phyloP scores from a whole-genome alignment of 2,329 filamentous ascomycete species.

The Elsinoe arachidis region DNA sequence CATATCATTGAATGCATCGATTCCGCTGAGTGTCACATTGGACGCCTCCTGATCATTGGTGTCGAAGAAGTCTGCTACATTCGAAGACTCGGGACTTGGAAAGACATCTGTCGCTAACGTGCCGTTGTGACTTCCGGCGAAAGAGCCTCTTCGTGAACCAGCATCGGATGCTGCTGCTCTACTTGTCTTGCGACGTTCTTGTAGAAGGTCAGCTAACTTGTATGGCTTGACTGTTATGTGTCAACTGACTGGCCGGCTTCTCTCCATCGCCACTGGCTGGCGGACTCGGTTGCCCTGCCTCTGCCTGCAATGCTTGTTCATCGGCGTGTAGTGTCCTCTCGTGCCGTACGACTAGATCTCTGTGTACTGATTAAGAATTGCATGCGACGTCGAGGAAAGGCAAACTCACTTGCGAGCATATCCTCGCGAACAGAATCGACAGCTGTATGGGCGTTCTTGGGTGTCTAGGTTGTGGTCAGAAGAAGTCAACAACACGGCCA shows the following conservation, averaged over 20 bases:
- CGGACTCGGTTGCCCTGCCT: background rate
- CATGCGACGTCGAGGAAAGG: background rate
- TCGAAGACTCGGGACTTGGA: slow-evolving; percentile 1
- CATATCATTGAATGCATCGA: background rate
- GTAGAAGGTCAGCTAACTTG: background rate
- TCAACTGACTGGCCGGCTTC: slow-evolving; percentile 1
- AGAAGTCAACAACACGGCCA: background rate
- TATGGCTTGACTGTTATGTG: too few species aligned
- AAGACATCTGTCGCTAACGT: background rate
- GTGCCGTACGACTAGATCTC: slow-evolving; percentile 12
- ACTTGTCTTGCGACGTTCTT: background rate
- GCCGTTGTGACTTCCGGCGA: background rate
- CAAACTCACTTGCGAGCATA: slow-evolving; percentile 1
- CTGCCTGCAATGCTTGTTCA: slow-evolving; percentile 7
- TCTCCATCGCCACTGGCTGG: slow-evolving; percentile 9
- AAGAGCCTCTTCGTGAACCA: background rate
- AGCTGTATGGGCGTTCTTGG: slow-evolving; percentile 8
- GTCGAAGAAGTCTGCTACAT: slow-evolving; percentile 5
- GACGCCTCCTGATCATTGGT: background rate
- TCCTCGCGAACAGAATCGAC: slow-evolving; percentile 7
- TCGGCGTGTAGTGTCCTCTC: slow-evolving; percentile 12
- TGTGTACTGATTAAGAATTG: background rate
- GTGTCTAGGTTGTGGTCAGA: background rate
- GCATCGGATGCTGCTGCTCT: background rate
- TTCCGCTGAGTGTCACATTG: background rate